Conservation (phyloP, 2,329 filamentous ascomycete genomes). For the Aureobasidium zeae region DNA sequence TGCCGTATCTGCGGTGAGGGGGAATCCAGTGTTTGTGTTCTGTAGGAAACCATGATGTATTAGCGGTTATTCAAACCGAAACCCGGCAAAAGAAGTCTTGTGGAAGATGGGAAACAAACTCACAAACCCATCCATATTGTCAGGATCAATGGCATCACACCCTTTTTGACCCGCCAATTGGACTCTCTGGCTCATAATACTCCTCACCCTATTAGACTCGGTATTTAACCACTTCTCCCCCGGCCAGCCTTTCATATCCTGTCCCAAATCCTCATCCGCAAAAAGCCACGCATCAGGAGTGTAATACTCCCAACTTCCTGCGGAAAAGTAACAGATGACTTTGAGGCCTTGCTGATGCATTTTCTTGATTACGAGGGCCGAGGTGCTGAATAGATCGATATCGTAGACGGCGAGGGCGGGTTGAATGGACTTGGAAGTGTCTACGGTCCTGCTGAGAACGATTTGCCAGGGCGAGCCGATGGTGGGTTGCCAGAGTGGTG, state of each 20-base stretch:
- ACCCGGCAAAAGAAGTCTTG: too few relatives aligned
- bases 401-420: slow-evolving; percentile 51
- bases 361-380: slow-evolving; percentile 36
- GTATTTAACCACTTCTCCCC: slow-evolving; percentile 60
- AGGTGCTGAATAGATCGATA: slow-evolving; percentile 50
- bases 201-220: slow-evolving; percentile 48
- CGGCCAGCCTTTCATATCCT: slow-evolving; percentile 52
- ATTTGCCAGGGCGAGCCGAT: slow-evolving; percentile 54
- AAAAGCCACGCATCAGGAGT: slow-evolving; percentile 52
- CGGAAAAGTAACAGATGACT: slow-evolving; percentile 68
- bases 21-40: slow-evolving; percentile 52
- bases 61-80: too few relatives aligned
- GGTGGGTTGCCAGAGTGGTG: slow-evolving; percentile 42
- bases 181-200: slow-evolving; percentile 55
- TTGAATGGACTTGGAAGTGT: slow-evolving; percentile 24
- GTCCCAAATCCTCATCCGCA: slow-evolving; percentile 46
- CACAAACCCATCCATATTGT: slow-evolving; percentile 19
- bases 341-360: slow-evolving; percentile 47
- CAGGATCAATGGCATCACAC: slow-evolving; percentile 32
- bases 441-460: slow-evolving; percentile 40
- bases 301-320: slow-evolving; percentile 58
- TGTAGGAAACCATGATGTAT: background rate
- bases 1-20: slow-evolving; percentile 47
- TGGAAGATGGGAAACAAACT: background rate
- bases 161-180: slow-evolving; percentile 43